Base-by-base conservation (phyloP, 140 eudicot species). In the Flaveria floridana region DNA sequence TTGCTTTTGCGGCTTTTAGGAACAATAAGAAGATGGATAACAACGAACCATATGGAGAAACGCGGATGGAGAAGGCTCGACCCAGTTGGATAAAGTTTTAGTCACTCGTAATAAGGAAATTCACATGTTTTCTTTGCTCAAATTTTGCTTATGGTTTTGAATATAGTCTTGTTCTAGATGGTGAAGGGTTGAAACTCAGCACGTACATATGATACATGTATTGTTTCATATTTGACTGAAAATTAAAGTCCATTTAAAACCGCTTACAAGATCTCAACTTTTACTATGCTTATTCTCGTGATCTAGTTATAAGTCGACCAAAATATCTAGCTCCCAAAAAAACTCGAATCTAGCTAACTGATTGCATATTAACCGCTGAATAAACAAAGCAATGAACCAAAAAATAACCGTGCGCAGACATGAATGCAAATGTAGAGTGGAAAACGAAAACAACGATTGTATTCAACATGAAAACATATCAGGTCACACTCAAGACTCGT, bases 21-120 rank as follows among this genome's bases (percentile, higher is more conserved):
- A 90, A 94, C 94, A 86, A 94, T 81, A 86, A 68, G 72, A 70
- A 89, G 84, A 88, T 88, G 84, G 99, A 94, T 72, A 90, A 94
- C 7, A 87, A 90, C 23, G 99, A 94, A 72, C 82, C 97, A 1
- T 85, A 85, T 30, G 99, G 96, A 12, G 84, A 88, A 73, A 88
- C 97, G 42, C 78, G 99, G 16, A 94, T 94, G 99, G 96, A 88
- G 78, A 91, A 91, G 65, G 55, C 89, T 0, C 85, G 82, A 9
- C 96, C 97, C 19, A 86, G 89, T 79, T 81, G 92, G 82, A 84
- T 91, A 71, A 88, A 79, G 7, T 86, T 90, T 65, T 87, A 82
- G 79, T 28, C 37, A 3, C 62, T 41, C 9, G 59, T 3, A 7
- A 42, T 53, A 19, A 13, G 37, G 44, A 48, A 21, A 23, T 52